Conservation (phyloP, 2,329 filamentous ascomycete genomes). For the Neoscytalidium dimidiatum region DNA sequence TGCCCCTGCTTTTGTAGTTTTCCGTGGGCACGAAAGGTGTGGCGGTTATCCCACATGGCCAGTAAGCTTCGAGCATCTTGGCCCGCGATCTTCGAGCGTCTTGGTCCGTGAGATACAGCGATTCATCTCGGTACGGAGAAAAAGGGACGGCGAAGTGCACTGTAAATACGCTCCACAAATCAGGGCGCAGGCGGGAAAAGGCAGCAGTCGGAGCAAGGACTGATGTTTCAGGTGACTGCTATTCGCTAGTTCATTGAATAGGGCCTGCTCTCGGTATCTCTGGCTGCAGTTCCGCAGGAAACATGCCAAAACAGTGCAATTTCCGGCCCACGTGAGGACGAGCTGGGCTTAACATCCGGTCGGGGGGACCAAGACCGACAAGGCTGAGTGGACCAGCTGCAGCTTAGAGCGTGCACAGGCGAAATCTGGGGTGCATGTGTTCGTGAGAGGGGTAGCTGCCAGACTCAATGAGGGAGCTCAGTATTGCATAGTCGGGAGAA, state of each 20-base stretch:
- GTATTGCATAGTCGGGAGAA: background rate
- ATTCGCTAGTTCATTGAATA: constrained; percentile 5
- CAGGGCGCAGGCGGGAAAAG: constrained; percentile 2
- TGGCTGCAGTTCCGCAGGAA: background rate
- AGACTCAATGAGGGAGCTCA: background rate
- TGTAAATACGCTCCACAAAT: constrained; percentile 5
- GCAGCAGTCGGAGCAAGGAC: background rate
- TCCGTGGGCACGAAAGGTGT: background rate
- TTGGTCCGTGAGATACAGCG: constrained; percentile 9
- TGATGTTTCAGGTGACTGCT: constrained; percentile 12
- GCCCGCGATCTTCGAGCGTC: background rate
- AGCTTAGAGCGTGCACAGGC: background rate
- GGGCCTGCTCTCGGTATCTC: background rate
- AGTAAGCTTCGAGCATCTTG: background rate
- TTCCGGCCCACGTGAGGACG: background rate
- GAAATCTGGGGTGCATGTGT: constrained; percentile 8
- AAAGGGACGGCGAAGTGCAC: background rate
- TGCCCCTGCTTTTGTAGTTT: constrained; percentile 15
- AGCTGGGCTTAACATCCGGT: constrained; percentile 1
- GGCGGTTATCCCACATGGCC: background rate
- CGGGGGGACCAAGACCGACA: background rate
- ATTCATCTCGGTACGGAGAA: constrained; percentile 15
- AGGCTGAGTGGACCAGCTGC: background rate
- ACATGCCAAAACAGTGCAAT: background rate
- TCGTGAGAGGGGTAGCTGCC: background rate